Evolutionary conservation across 768 basidiomycete genomes (phyloP), one percentile per base, ranked within the genome.

Genomic region (Gymnopilus dilepis): DNA sequence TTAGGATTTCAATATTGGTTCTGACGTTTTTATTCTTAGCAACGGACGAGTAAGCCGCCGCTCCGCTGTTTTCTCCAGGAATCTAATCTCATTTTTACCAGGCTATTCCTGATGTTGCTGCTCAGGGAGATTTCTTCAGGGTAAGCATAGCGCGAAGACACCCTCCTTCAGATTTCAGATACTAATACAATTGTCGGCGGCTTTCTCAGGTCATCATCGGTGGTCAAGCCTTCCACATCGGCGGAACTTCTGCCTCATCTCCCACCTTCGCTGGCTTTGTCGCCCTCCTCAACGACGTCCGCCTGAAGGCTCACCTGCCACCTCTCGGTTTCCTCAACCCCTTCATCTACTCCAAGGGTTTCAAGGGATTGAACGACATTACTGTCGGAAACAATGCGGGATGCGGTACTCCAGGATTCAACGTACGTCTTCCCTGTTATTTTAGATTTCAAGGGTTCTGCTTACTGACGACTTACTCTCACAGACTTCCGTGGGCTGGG

Each of bases 261-360:
- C 89, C 89, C 5, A 80, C 87, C 0, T 85, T 91, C 62, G 78
- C 86, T 5, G 84, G 80, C 21, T 78, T 91, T 51, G 76, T 90
- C 4, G 78, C 87, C 0, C 79, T 90, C 59, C 70, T 91, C 45
- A 89, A 89, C 53, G 86, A 90, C 53, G 84, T 78, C 5, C 80
- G 86, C 15, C 63, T 88, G 28, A 69, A 67, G 2, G 77, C 76
- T 0, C 77, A 77, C 0, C 76, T 77, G n/a, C 66, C 75, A 5
- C 50, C 86, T 15, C 73, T 89, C 1, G 88, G 87, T 5, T 89
- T 88, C 75, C 74, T 90, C 64, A 89, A 89, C 68, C 87, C 86
- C 0, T 76, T 87, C 55, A 59, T 89, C 7, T 89, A 89, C 65
- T 71, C 72, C n/a, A 73, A 67, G 42, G 77, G 74, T 1, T 58